Evolutionary conservation across 192 early-diverging fungal species (phyloP).

Genomic region (Coemansia sp.): DNA sequence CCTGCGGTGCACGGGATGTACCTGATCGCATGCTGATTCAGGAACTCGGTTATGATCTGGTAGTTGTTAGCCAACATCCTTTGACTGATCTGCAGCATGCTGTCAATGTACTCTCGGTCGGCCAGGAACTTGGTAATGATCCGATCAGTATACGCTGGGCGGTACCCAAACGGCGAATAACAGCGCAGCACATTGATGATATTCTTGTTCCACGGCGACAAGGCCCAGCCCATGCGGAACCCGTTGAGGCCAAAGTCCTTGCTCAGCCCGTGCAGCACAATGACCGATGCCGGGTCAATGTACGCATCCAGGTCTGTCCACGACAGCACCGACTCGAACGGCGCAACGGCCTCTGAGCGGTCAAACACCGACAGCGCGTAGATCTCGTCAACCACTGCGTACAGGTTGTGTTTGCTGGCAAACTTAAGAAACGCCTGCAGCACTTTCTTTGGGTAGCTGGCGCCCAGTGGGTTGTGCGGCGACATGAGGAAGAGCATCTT

Average conservation of each 20-base stretch:
- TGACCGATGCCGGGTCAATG: slow-evolving; percentile 63
- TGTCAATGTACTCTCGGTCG: slow-evolving; percentile 60
- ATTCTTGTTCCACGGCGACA: slow-evolving; percentile 64
- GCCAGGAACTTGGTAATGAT: slow-evolving; percentile 58
- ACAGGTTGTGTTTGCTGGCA: slow-evolving; percentile 63
- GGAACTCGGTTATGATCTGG: slow-evolving; percentile 26
- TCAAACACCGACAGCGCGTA: slow-evolving; percentile 71
- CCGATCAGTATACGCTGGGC: slow-evolving; percentile 63
- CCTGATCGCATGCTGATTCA: slow-evolving; percentile 54
- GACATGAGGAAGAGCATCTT: slow-evolving; percentile 66
- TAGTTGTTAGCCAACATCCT: slow-evolving; percentile 58
- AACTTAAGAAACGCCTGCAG: slow-evolving; percentile 62
- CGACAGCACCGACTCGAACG: slow-evolving; percentile 68
- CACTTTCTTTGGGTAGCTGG: slow-evolving; percentile 56
- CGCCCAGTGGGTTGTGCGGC: slow-evolving; percentile 73
- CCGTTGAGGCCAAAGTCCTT: slow-evolving; percentile 86
- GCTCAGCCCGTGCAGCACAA: slow-evolving; percentile 76
- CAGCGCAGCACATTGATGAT: slow-evolving; percentile 17
- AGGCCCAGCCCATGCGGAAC: slow-evolving; percentile 63
- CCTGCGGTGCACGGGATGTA: slow-evolving; percentile 66
- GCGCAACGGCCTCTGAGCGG: slow-evolving; percentile 24
- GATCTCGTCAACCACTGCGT: slow-evolving; percentile 77
- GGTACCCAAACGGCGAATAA: slow-evolving; percentile 63
- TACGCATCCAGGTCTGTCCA: slow-evolving; percentile 57
- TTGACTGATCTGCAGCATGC: slow-evolving; percentile 63